These are phyloP conservation scores for Cercospora sojina DNA, from an alignment of 2,329 filamentous ascomycete species.

Conservation along the genomic window DNA sequence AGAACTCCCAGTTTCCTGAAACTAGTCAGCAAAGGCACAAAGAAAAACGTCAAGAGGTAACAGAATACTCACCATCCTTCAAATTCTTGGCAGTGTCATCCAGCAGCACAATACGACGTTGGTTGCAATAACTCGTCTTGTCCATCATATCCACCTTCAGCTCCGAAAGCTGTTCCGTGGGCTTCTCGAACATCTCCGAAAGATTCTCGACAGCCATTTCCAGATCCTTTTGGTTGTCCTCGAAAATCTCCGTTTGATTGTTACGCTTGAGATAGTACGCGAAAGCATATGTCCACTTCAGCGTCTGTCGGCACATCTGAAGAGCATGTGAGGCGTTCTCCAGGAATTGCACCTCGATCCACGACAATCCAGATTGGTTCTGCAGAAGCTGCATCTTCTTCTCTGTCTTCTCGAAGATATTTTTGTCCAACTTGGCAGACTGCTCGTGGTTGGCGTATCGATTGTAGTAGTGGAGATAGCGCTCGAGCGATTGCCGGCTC, in stretches of 20 bases:
- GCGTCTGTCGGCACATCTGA: conserved; percentile 93
- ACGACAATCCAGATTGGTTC: conserved; percentile 90
- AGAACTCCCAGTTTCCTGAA: conserved; percentile 40
- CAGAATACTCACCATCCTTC: conserved; percentile 69
- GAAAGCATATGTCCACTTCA: conserved; percentile 99
- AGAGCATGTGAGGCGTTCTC: conserved; percentile 89
- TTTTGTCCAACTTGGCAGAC: conserved; percentile 92
- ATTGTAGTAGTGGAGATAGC: conserved; percentile 99
- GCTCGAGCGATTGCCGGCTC: conserved; percentile 83
- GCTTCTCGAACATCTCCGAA: conserved; percentile 99
- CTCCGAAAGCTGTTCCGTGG: conserved; percentile 77
- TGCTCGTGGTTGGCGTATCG: conserved; percentile 98
- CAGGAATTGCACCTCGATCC: conserved; percentile 98
- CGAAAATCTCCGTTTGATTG: conserved; percentile 95
- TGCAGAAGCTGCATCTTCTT: conserved; percentile 99
- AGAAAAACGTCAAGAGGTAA: not conserved
- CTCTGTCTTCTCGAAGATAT: conserved; percentile 93
- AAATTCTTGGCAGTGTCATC: conserved; percentile 92
- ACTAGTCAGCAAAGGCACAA: not conserved
- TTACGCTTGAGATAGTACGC: conserved; percentile 96
- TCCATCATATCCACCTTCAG: conserved; percentile 98
- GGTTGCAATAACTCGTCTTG: conserved; percentile 96
- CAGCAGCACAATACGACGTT: conserved; percentile 81
- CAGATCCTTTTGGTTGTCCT: conserved; percentile 97
- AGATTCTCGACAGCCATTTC: conserved; percentile 96